Base-by-base conservation (phyloP, 2,329 filamentous ascomycete species). In the Parasarocladium wereldwijsianum region DNA sequence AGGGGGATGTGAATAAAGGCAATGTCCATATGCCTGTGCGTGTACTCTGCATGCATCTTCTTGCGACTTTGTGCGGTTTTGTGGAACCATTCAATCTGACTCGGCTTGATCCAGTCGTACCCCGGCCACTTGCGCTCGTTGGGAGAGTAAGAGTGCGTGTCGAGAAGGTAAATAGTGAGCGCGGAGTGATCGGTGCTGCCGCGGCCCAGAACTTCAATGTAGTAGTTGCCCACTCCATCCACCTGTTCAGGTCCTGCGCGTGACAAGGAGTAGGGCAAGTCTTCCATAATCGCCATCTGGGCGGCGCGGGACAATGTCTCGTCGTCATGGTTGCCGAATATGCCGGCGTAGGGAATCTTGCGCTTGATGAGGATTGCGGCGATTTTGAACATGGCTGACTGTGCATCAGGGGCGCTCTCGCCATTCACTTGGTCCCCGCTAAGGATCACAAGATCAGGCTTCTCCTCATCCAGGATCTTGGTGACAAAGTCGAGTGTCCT, bases 281-380 rank as follows among this genome's bases (percentile, higher is more conserved):
- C 74, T 50, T 93, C 76, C 43, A 93, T 74, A 10, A 98, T 64
- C 4, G 73, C 64, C 86, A 98, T 96, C 45, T 90, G 77, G 3
- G 71, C 70, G 4, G 68, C 60, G 33, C 90, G 78, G 11, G 76
- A 71, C 39, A 94, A 66, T 26, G 81, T 73, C 60, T 96, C 87
- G 44, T 96, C 87, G 46, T 98, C 90, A 52, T 98, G 90, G 50
- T 98, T 98, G 33, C 90, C 90, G 46, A 96, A 94, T 35, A 98
- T 96, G 36, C 78, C 76, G 11, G 85, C 82, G 45, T 92, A 96
- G 0, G 90, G 90, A 21, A 96, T 84, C 44, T 84, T 83, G 50
- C 81, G 81, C 50, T 84, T 74, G 37, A 84, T 79, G 29, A 98
- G 71, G 9, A 92, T 64, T 27, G 82, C 75, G 5, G 83, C 80